phyloP scores from a whole-genome alignment of 2,329 filamentous ascomycete genomes.

The Xylariaceae sp. region DNA sequence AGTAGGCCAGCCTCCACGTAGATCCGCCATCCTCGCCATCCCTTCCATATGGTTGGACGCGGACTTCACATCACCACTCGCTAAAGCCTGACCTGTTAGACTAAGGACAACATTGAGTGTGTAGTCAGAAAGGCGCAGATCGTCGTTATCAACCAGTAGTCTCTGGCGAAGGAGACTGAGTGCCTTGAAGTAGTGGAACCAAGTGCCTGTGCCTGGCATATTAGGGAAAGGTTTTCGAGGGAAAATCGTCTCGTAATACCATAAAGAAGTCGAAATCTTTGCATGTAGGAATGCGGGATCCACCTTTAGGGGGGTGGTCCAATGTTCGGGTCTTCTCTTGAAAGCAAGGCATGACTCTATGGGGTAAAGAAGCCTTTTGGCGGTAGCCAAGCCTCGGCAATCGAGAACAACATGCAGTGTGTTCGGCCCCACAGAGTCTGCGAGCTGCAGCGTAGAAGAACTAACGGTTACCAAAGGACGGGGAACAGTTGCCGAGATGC shows the following conservation, averaged over 20 bases:
- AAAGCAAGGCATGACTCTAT: conserved; percentile 16
- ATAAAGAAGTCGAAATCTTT: conserved; percentile 10
- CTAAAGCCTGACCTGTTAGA: conserved; percentile 29
- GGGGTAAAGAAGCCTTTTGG: conserved; percentile 15
- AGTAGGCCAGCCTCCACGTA: conserved; percentile 33
- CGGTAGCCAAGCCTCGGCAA: conserved; percentile 12
- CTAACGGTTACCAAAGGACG: too few species aligned
- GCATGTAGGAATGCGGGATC: conserved; percentile 15
- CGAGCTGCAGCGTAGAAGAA: conserved; percentile 8
- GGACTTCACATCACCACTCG: conserved; percentile 24
- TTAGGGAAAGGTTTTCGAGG: neutral
- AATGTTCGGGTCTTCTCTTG: conserved; percentile 14
- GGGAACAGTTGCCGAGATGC: too few species aligned
- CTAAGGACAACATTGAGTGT: conserved; percentile 31
- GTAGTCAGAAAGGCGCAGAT: conserved; percentile 20
- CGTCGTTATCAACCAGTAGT: conserved; percentile 5
- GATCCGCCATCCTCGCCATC: conserved; percentile 33
- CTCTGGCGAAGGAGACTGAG: conserved; percentile 13
- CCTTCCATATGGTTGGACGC: conserved; percentile 34
- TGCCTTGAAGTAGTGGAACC: conserved; percentile 12
- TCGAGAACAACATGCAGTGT: conserved; percentile 5
- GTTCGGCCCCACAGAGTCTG: conserved; percentile 8
- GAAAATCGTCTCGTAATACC: conserved; percentile 8
- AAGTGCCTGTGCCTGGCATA: neutral
- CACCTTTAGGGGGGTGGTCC: conserved; percentile 11